Percentiles rank a stretch among this genome's conserved stretches.
Evolutionary conservation across 1,139 yeast species (phyloP).

Genomic region (Sugiyamaella xylanicola): DNA sequence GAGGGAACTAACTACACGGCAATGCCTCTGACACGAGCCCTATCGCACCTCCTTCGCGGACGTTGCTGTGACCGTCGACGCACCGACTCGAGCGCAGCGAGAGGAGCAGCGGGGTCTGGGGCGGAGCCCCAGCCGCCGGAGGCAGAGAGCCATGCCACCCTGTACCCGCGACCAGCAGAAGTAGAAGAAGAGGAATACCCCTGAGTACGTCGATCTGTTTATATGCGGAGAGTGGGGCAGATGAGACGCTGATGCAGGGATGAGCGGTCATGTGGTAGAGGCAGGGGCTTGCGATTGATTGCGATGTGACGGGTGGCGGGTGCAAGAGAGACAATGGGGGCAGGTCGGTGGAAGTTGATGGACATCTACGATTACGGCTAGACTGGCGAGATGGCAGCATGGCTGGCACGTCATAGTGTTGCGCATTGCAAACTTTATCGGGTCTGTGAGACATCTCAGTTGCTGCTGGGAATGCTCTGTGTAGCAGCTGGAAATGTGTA

Average conservation of each 20-base stretch:
- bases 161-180: no score
- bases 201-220: constrained; percentile 8
- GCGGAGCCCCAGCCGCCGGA: not conserved
- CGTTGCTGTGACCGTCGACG: no score
- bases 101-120: not conserved
- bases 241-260: not conserved
- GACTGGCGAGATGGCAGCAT: not conserved
- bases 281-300: not conserved
- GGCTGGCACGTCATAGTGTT: not conserved
- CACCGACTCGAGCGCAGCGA: not conserved
- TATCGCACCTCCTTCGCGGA: no score
- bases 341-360: no score
- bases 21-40: no score
- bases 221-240: not conserved
- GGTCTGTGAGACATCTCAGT: not conserved
- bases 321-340: no score
- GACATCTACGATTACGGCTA: no score
- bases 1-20: no score
- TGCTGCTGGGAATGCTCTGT: not conserved
- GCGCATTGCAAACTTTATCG: not conserved
- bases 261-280: not conserved
- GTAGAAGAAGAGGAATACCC: not conserved
- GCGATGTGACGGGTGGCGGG: no score
- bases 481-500: not conserved
- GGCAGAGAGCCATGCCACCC: not conserved